Base-by-base conservation (phyloP, 768 basidiomycete genomes). In the Leccinum subtestaceum region DNA sequence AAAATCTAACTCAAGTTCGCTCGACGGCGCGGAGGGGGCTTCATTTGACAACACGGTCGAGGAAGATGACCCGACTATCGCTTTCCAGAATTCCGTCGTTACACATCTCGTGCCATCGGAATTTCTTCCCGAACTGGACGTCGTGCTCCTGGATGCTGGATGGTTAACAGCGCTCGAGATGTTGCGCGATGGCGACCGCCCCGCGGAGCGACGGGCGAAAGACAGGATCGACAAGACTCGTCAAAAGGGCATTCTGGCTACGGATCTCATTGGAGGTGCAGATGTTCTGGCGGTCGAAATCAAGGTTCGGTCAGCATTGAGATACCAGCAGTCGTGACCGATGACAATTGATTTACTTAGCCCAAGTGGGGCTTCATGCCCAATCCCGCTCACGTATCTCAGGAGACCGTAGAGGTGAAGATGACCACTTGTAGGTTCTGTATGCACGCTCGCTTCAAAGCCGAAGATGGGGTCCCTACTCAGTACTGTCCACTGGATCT, bases 361-460 rank as follows among this genome's bases (percentile, higher is more conserved):
- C 96, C 96, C 32, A 99, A 99, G 78, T 99, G 96, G 95, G 93
- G 87, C 3, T 97, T 99, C 73, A 74, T 98, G 40, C 94, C 96
- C 2, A 79, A 77, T 32, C 67, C 80, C 5, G 63, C 66, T 2
- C 80, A 88, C 72, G 77, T 95, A 38, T 88, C 93, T 6, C 65
- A 77, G 3, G 73, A 75, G 40, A 89, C 87, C 1, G 77, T 72
- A 13, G 59, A 67, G 1, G 73, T 85, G 63, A 98, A 98, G 78
- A 78, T 78, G 7, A 75, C 72, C 40, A 87, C 89, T 15, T 96
- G 95, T 76, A 83, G 96, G 62, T 95, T 93, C 72, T 95, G 93
- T 71, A 91, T 98, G 88, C 93, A 98, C 71, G 78, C 84, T 2
- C 78, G 83, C 59, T 68, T 86, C 67, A 85, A 78, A 69, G 66